Percentiles rank a stretch among this genome's conserved stretches.
phyloP scores from a whole-genome alignment of 176 grass and related monocot species.

The Paspalum vaginatum region DNA sequence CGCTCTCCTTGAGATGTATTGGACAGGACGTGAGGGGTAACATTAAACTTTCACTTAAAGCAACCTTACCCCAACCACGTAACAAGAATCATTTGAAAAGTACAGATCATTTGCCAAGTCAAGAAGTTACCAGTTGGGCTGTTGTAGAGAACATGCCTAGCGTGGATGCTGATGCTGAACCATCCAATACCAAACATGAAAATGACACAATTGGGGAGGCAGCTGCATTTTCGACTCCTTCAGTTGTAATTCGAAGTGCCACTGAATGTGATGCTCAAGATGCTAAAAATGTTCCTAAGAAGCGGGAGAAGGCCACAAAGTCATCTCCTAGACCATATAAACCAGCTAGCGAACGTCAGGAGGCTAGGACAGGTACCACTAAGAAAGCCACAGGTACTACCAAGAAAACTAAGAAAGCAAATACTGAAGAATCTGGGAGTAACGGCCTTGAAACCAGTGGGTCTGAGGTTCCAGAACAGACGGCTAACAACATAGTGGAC shows the following conservation, averaged over 20 bases:
- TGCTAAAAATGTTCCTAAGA: conserved; percentile 47
- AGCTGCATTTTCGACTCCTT: conserved; percentile 48
- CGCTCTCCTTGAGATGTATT: conserved; percentile 81
- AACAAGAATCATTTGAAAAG: conserved; percentile 47
- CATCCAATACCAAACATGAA: conserved; percentile 43
- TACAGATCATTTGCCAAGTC: conserved; percentile 37
- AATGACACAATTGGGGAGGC: conserved; percentile 32
- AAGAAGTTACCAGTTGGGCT: conserved; percentile 55
- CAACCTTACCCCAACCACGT: conserved; percentile 48
- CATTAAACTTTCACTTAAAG: conserved; percentile 91
- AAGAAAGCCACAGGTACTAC: conserved; percentile 41
- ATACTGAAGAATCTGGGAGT: conserved; percentile 35
- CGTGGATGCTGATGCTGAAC: conserved; percentile 41
- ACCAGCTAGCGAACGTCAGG: neutral
- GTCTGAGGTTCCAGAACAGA: conserved; percentile 36
- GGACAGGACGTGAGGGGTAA: conserved; percentile 91
- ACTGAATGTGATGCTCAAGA: conserved; percentile 78
- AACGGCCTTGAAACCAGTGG: conserved; percentile 19
- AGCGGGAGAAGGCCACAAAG: conserved; percentile 53
- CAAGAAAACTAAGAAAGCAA: conserved; percentile 55
- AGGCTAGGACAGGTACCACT: conserved; percentile 32
- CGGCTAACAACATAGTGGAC: conserved; percentile 36
- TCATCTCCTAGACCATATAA: conserved; percentile 60
- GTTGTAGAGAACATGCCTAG: conserved; percentile 54
- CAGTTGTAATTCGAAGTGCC: conserved; percentile 75